phyloP scores from a whole-genome alignment of 2,329 filamentous ascomycete genomes.

The Thelonectria olida region DNA sequence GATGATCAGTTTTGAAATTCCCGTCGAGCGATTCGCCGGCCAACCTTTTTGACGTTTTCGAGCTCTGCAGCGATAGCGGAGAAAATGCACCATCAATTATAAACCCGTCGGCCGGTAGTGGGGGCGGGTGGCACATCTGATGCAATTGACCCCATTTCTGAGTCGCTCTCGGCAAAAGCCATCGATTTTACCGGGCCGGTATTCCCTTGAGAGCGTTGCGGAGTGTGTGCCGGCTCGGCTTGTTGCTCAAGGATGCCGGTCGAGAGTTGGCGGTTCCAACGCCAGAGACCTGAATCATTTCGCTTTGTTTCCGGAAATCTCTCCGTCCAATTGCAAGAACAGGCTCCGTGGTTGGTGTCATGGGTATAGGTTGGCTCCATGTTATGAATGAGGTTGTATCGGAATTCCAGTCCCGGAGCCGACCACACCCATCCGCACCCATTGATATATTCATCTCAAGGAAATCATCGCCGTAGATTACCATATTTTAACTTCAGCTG shows the following conservation, averaged over 20 bases:
- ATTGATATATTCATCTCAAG: too few relatives aligned
- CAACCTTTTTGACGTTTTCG: constrained; percentile 17
- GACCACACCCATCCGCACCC: neutral
- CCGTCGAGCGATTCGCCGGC: constrained; percentile 2
- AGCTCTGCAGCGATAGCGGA: constrained; percentile 9
- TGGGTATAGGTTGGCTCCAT: neutral
- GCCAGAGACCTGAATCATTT: too few relatives aligned
- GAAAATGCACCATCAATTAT: neutral
- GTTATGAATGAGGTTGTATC: too few relatives aligned
- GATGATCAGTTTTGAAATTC: constrained; percentile 8
- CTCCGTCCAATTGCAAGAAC: neutral
- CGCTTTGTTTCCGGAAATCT: neutral
- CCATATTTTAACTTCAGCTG: too few relatives aligned
- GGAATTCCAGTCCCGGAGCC: neutral
- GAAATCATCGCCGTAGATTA: too few relatives aligned
- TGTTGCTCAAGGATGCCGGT: neutral
- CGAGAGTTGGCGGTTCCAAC: neutral
- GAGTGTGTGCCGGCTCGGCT: neutral
- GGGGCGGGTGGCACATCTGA: constrained; percentile 1
- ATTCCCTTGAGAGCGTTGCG: neutral
- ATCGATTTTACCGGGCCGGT: constrained; percentile 7
- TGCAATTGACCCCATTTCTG: constrained; percentile 13
- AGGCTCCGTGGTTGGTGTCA: neutral
- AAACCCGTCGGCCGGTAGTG: neutral
- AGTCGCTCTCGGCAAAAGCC: constrained; percentile 2